phyloP scores from a whole-genome alignment of 164 flowering plant species.

The Annona cherimola region DNA sequence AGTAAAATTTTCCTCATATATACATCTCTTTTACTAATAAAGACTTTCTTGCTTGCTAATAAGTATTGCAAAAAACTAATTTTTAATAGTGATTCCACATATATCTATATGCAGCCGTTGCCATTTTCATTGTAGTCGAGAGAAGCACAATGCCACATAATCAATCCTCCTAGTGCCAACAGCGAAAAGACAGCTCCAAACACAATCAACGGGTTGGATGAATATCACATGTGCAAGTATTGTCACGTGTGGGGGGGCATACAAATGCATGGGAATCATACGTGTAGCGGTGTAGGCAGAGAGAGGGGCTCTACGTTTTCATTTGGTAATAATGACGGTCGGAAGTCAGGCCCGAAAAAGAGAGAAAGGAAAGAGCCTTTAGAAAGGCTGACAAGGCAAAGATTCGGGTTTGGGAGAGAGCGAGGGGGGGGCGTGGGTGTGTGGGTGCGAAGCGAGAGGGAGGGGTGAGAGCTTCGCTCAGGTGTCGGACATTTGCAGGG shows the following conservation, averaged over 20 bases:
- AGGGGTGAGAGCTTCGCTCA: constrained; percentile 9
- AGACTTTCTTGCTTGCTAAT: too few species aligned
- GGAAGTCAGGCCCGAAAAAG: constrained; percentile 20
- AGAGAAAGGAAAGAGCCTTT: constrained; percentile 21
- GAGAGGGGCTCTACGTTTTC: constrained; percentile 19
- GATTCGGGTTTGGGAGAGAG: constrained; percentile 21
- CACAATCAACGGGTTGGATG: not conserved
- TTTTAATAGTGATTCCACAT: too few species aligned
- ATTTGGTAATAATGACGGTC: constrained; percentile 36
- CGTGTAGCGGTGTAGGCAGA: not conserved
- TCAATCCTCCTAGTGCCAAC: too few species aligned
- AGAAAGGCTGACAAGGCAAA: constrained; percentile 28
- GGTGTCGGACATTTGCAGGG: constrained; percentile 30
- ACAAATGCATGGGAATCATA: not conserved
- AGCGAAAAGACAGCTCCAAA: too few species aligned
- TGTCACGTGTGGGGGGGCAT: not conserved
- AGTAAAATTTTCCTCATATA: too few species aligned
- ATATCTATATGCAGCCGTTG: too few species aligned
- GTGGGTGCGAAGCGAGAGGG: constrained; percentile 7
- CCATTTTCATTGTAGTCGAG: too few species aligned
- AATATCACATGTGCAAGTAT: not conserved
- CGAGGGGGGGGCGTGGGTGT: not conserved
- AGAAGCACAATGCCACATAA: too few species aligned
- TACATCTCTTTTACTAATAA: too few species aligned
- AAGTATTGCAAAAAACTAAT: too few species aligned